Percentiles rank a stretch among this genome's conserved stretches.
Evolutionary conservation across 2,329 filamentous ascomycete species (phyloP).

Genomic region (Arachnopeziza araneosa): DNA sequence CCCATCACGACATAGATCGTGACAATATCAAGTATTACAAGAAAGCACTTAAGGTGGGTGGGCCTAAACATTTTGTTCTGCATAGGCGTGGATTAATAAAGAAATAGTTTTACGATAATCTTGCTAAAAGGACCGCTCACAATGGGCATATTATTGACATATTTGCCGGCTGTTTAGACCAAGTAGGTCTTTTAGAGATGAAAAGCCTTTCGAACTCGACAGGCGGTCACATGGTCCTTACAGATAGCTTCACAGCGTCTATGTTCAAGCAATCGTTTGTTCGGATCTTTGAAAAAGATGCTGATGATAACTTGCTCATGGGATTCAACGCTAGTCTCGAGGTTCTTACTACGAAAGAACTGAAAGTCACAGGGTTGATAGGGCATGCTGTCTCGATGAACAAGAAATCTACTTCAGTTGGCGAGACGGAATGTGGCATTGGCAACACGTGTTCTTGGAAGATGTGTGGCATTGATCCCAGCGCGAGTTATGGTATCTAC

Average conservation of each 20-base stretch:
- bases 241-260: slow-evolving; percentile 96
- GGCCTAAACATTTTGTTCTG: background rate
- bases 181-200: slow-evolving; percentile 97
- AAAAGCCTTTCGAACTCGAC: slow-evolving; percentile 94
- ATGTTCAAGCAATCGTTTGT: slow-evolving; percentile 99
- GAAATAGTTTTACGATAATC: slow-evolving; percentile 79
- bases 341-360: slow-evolving; percentile 92
- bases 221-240: slow-evolving; percentile 95
- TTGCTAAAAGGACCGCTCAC: slow-evolving; percentile 90
- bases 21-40: slow-evolving; percentile 99
- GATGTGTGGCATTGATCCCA: slow-evolving; percentile 97
- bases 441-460: slow-evolving; percentile 99
- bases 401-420: slow-evolving; percentile 95
- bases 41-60: slow-evolving; percentile 82
- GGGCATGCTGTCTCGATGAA: slow-evolving; percentile 95
- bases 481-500: slow-evolving; percentile 90
- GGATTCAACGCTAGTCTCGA: slow-evolving; percentile 96
- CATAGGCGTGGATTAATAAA: background rate
- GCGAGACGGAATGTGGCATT: slow-evolving; percentile 96
- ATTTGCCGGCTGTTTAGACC: slow-evolving; percentile 94
- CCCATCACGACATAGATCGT: slow-evolving; percentile 96
- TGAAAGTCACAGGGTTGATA: slow-evolving; percentile 96
- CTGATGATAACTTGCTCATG: slow-evolving; percentile 91
- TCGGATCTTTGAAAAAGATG: slow-evolving; percentile 95
- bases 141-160: slow-evolving; percentile 98